Evolutionary conservation across 2,329 filamentous ascomycete genomes (phyloP), one percentile per base, ranked within the genome.

Genomic region (Phaeomoniella chlamydospora): DNA sequence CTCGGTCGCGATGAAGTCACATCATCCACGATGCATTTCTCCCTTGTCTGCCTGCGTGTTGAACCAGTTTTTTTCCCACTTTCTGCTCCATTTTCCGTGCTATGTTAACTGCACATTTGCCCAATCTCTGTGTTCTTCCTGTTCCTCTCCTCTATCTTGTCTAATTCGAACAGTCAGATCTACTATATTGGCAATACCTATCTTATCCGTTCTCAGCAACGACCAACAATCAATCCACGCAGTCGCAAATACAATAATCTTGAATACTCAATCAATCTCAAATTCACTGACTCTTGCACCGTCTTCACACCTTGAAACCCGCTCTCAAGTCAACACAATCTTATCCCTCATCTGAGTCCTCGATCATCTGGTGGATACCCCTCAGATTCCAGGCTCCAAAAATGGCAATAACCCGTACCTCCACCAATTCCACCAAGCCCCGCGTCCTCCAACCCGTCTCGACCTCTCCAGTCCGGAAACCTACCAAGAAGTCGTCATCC

Each of bases 351-450:
- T n/a, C n/a, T n/a, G n/a, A n/a, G n/a, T n/a, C n/a, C n/a, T n/a
- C n/a, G n/a, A n/a, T n/a, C n/a, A n/a, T n/a, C n/a, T n/a, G n/a
- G n/a, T n/a, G n/a, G n/a, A n/a, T n/a, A n/a, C n/a, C n/a, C n/a
- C n/a, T n/a, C n/a, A n/a, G n/a, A n/a, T n/a, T n/a, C n/a, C n/a
- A n/a, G n/a, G n/a, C n/a, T n/a, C n/a, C n/a, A n/a, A n/a, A n/a
- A n/a, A 52, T 52, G 49, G 49, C 48, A 34, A 37, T 45, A 45
- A 53, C 48, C 30, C 48, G 49, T 26, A 45, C 41, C 41, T 41
- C 46, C 38, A 48, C 46, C 35, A 48, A 45, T 38, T 42, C 45
- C 31, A 40, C 47, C 34, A 48, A 46, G 37, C 49, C 49, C n/a
- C 46, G 47, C 34, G 36, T 47, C 40, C 39, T 44, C 36, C 29